Conservation (phyloP, 148 eudicot species). For the Heliamphora exappendiculata region DNA sequence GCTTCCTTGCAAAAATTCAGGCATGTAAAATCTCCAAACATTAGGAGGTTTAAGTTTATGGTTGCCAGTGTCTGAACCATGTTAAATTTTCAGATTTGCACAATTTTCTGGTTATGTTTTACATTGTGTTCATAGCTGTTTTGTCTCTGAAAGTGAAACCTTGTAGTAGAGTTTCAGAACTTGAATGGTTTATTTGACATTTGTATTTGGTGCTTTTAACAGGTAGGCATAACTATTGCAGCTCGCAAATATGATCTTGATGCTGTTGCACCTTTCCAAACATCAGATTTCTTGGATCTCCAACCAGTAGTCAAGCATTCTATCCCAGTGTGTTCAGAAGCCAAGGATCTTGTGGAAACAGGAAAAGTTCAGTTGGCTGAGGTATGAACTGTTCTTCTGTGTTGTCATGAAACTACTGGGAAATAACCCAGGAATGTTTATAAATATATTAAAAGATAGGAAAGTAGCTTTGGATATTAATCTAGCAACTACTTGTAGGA, state of each 20-base stretch:
- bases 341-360: constrained; percentile 90
- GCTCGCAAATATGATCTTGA: constrained; percentile 83
- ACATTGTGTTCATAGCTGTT: background rate
- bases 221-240: constrained; percentile 77
- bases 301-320: constrained; percentile 94
- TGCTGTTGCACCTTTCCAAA: constrained; percentile 61
- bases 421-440: background rate
- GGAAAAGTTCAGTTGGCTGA: constrained; percentile 91
- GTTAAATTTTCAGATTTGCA: background rate
- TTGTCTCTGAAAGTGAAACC: background rate
- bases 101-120: background rate
- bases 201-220: constrained; percentile 20
- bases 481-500: background rate
- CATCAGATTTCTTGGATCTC: constrained; percentile 68
- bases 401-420: background rate
- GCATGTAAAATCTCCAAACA: background rate
- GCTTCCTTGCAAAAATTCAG: background rate
- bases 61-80: background rate
- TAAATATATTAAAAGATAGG: background rate
- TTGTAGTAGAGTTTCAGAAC: background rate
- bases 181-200: background rate
- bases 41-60: background rate
- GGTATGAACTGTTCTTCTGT: constrained; percentile 35
- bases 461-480: background rate
- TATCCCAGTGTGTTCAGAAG: constrained; percentile 82